These are phyloP conservation scores for Saturnispora hagleri DNA, from an alignment of 805 yeast species.

Conservation along the genomic window DNA sequence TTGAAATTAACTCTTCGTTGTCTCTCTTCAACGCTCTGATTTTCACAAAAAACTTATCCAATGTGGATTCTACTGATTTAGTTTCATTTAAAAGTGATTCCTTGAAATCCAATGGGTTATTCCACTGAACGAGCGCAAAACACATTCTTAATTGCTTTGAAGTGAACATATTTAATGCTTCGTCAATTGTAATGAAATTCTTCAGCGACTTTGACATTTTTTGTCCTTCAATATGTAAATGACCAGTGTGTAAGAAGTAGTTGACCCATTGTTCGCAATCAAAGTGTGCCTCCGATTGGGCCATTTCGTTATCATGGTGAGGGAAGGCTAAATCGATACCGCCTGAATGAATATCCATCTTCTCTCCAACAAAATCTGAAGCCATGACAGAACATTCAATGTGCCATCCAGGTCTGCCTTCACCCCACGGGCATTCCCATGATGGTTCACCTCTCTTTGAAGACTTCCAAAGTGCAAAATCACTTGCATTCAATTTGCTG, in stretches of 20 bases:
- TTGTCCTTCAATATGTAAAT: slow-evolving; percentile 95
- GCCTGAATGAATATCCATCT: slow-evolving; percentile 92
- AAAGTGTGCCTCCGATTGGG: slow-evolving; percentile 91
- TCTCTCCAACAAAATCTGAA: slow-evolving; percentile 69
- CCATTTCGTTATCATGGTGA: slow-evolving; percentile 96
- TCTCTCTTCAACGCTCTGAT: slow-evolving; percentile 77
- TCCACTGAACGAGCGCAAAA: slow-evolving; percentile 90
- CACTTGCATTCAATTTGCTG: slow-evolving; percentile 67
- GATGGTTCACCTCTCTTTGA: slow-evolving; percentile 96
- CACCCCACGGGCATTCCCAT: slow-evolving; percentile 96
- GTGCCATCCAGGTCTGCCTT: slow-evolving; percentile 99
- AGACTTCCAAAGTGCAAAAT: slow-evolving; percentile 95
- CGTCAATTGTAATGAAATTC: slow-evolving; percentile 89
- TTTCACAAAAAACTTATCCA: slow-evolving; percentile 76
- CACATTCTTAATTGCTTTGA: slow-evolving; percentile 84
- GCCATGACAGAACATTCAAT: slow-evolving; percentile 99
- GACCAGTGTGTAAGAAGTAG: slow-evolving; percentile 95
- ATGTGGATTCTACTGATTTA: slow-evolving; percentile 59
- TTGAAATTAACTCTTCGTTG: slow-evolving; percentile 39
- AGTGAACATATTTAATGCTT: slow-evolving; percentile 64
- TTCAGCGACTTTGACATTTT: slow-evolving; percentile 95
- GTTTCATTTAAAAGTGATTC: slow-evolving; percentile 72
- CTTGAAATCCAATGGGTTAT: slow-evolving; percentile 85
- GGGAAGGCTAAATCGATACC: slow-evolving; percentile 98
- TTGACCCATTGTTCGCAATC: slow-evolving; percentile 93